Evolutionary conservation across 345 rosid species (phyloP).

Genomic region (Conringia planisiliqua): DNA sequence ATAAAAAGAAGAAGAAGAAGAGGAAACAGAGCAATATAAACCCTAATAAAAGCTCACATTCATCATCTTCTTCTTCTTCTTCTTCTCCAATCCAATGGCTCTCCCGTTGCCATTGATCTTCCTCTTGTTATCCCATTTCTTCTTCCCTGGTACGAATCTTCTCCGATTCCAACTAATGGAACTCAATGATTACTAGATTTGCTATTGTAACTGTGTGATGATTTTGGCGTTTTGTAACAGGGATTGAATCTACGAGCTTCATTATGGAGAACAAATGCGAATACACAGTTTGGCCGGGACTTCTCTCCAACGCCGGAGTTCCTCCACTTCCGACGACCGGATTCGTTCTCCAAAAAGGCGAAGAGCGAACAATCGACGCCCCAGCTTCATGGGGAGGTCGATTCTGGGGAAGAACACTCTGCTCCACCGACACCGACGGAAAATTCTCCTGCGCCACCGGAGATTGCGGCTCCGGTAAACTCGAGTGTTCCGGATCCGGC

Average conservation of each 20-base stretch:
- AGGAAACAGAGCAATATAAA: conserved; percentile 9
- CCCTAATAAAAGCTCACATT: neutral
- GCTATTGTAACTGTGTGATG: neutral
- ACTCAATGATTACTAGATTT: neutral
- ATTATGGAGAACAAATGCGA: conserved; percentile 64
- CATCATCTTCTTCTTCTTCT: conserved; percentile 28
- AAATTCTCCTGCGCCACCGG: conserved; percentile 75
- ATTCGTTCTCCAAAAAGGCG: conserved; percentile 65
- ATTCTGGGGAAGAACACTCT: conserved; percentile 84
- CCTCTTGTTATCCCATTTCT: conserved; percentile 22
- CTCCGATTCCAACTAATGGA: neutral
- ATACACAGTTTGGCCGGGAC: conserved; percentile 86
- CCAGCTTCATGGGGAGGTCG: conserved; percentile 94
- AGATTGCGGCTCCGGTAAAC: conserved; percentile 74
- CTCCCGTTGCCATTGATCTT: conserved; percentile 27
- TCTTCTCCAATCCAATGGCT: conserved; percentile 37
- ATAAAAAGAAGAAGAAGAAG: conserved; percentile 4
- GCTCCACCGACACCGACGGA: conserved; percentile 54
- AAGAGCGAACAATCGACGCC: conserved; percentile 48
- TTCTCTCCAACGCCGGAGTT: conserved; percentile 69
- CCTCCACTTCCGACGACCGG: conserved; percentile 76
- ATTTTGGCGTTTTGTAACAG: no score
- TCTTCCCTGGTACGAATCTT: conserved; percentile 36
- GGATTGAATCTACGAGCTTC: conserved; percentile 56
- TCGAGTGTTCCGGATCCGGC: conserved; percentile 76